Evolutionary conservation across 2,329 filamentous ascomycete species (phyloP).

Genomic region (Sphaerostilbella broomeana): DNA sequence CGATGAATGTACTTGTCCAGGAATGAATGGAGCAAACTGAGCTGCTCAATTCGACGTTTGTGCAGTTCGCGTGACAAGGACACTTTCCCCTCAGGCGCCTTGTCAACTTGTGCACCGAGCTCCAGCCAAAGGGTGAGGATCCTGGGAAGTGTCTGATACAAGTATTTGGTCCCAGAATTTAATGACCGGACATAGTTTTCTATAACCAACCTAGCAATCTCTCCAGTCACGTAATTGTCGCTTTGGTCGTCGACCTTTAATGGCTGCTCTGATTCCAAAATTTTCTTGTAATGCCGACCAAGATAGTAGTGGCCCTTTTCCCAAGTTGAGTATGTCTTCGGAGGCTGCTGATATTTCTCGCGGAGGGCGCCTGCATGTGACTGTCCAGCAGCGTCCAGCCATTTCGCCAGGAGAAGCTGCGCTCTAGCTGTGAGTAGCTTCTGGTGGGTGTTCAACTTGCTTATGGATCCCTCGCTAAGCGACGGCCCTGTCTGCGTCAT

Average conservation of each 20-base stretch:
- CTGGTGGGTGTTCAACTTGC: constrained; percentile 41
- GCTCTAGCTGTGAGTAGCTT: constrained; percentile 66
- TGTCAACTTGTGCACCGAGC: constrained; percentile 69
- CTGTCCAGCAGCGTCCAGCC: constrained; percentile 92
- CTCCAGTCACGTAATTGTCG: constrained; percentile 70
- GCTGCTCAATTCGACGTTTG: constrained; percentile 54
- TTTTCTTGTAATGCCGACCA: constrained; percentile 93
- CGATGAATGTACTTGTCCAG: constrained; percentile 71
- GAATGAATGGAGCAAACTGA: constrained; percentile 65
- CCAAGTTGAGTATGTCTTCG: constrained; percentile 66
- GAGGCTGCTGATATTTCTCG: constrained; percentile 74
- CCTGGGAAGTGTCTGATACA: constrained; percentile 89
- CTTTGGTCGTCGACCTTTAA: constrained; percentile 71
- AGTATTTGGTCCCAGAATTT: constrained; percentile 85
- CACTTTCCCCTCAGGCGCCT: constrained; percentile 49
- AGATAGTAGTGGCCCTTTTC: constrained; percentile 98
- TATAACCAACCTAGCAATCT: constrained; percentile 80
- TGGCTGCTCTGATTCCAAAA: constrained; percentile 80
- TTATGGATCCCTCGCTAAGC: constrained; percentile 28
- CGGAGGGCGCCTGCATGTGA: constrained; percentile 76
- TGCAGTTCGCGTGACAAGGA: constrained; percentile 47
- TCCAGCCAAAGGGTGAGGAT: constrained; percentile 93
- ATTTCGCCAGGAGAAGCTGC: constrained; percentile 86
- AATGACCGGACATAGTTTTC: constrained; percentile 89
- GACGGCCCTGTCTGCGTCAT: constrained; percentile 40